phyloP scores from a whole-genome alignment of 1,284 basidiomycete genomes.

The Trichosporon sp. region DNA sequence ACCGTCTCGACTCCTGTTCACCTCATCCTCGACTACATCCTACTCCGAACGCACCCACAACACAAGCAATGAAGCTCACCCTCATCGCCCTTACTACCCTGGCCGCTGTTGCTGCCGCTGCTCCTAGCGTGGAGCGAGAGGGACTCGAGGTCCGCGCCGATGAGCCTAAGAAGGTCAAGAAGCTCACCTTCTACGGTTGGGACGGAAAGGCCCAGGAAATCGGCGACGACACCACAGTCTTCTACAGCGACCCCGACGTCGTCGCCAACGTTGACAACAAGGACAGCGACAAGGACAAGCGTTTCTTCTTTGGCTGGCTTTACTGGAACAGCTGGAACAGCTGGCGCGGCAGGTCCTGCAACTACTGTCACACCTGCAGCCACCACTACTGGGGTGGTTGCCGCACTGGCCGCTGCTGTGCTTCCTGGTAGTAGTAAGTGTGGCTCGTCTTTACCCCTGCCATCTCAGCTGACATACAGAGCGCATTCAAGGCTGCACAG shows the following conservation, averaged over 20 bases:
- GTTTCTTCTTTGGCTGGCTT: not conserved
- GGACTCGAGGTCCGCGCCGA: not conserved
- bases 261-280: not conserved
- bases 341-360: not conserved
- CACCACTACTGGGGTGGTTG: not conserved
- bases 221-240: not conserved
- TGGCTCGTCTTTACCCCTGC: not conserved
- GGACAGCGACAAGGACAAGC: not conserved
- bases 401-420: not conserved
- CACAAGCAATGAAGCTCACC: constrained; percentile 14
- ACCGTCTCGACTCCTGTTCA: not conserved
- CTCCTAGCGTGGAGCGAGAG: not conserved
- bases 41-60: not conserved
- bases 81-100: not conserved
- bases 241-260: constrained; percentile 11
- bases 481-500: not conserved
- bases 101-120: not conserved
- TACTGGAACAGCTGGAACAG: not conserved
- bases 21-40: not conserved
- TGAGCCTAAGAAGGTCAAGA: not conserved
- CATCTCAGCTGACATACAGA: not conserved
- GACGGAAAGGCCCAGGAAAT: constrained; percentile 8
- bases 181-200: constrained; percentile 7
- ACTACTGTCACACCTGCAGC: not conserved
- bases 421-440: not conserved